Evolutionary conservation across 768 basidiomycete species (phyloP).

Genomic region (Termitomyces sp.): DNA sequence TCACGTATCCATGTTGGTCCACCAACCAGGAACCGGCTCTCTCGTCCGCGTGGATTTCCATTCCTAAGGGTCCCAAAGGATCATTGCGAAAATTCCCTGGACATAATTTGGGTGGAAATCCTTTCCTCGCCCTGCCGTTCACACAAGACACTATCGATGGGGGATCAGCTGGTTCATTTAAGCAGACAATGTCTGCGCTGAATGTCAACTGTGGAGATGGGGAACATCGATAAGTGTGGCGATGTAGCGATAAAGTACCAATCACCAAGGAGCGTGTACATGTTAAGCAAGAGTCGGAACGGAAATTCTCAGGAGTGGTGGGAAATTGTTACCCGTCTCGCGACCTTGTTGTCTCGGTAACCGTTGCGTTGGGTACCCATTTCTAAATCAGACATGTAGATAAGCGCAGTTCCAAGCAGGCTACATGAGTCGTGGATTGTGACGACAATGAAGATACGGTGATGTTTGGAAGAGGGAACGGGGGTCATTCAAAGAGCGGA

Average conservation of each 20-base stretch:
- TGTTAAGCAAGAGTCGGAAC: background rate
- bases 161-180: background rate
- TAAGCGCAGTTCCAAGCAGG: too few relatives aligned
- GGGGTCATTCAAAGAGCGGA: background rate
- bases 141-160: constrained; percentile 5
- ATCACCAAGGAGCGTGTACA: background rate
- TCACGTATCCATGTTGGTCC: constrained; percentile 7
- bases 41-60: background rate
- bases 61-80: constrained; percentile 2
- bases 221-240: constrained; percentile 4
- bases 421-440: too few relatives aligned
- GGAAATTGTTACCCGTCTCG: background rate
- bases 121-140: too few relatives aligned
- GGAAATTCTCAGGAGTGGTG: constrained; percentile 1
- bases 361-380: constrained; percentile 13
- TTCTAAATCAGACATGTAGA: background rate
- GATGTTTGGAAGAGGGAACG: background rate
- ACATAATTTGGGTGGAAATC: background rate
- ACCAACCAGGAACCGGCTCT: constrained; percentile 12
- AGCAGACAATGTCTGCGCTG: background rate
- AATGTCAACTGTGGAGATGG: background rate
- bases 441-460: background rate
- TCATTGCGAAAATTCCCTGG: background rate
- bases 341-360: constrained; percentile 21
- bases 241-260: background rate